A percentile compares a stretch with the other conserved stretches of the same genome.
Evolutionary conservation across 176 grass and related monocot genomes (phyloP).

Genomic region (Chloris gayana): DNA sequence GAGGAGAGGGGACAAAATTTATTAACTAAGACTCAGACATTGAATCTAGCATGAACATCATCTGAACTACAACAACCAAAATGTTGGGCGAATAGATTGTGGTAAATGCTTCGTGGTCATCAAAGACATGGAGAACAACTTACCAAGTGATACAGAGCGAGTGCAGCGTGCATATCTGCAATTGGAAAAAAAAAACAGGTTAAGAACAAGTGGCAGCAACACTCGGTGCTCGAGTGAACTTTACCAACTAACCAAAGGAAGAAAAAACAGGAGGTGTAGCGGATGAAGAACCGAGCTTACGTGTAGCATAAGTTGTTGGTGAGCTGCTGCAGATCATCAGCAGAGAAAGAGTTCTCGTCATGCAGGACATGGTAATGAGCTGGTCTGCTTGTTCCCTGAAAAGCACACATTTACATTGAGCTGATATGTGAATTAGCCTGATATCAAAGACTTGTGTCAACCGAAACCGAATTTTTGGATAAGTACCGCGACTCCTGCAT

Average conservation of each 20-base stretch:
- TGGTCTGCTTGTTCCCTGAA: constrained; percentile 33
- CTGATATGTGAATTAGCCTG: not conserved
- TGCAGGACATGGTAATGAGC: constrained; percentile 22
- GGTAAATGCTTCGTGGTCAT: not conserved
- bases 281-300: constrained; percentile 26
- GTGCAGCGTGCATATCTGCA: constrained; percentile 82
- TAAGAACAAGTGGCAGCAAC: not conserved
- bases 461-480: not conserved
- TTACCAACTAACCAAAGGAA: not conserved
- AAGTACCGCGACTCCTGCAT: constrained; percentile 70
- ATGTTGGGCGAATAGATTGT: not conserved
- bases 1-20: not conserved
- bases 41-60: not conserved
- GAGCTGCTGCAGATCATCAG: constrained; percentile 15
- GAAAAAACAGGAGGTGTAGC: not conserved
- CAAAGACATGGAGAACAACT: not conserved
- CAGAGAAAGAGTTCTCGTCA: constrained; percentile 1
- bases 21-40: not conserved
- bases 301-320: constrained; percentile 61
- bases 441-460: too few relatives aligned
- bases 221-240: not conserved
- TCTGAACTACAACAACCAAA: not conserved
- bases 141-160: too few relatives aligned
- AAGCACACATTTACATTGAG: not conserved
- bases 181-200: constrained; percentile 23